Base-by-base conservation (phyloP, 2,329 filamentous ascomycete species). In the Xylaria sp. region DNA sequence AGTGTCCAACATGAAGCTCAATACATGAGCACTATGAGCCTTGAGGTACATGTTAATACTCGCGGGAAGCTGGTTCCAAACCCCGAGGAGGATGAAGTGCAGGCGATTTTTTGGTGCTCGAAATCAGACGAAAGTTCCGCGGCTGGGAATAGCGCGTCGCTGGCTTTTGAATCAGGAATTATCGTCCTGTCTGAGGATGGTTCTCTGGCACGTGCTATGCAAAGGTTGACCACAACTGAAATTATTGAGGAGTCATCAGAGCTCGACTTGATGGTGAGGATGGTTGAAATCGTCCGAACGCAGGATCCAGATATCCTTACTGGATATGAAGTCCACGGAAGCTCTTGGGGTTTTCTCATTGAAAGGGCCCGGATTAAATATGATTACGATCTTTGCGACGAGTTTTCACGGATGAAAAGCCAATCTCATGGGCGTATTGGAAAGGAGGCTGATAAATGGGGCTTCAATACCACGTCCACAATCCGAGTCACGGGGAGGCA, bases 21-120 rank as follows among this genome's bases (percentile, higher is more conserved):
- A 73, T 97, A 97, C 78, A 98, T 99, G 96, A 97, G 93, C 73
- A 93, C 92, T 19, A 94, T 99, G 93, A 97, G 94, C 72, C 81
- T 99, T 6, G 96, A 99, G 78, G 82, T 98, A 4, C 95, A 99
- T 77, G 91, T 97, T 69, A 97, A 97, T 74, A 96, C 92, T 3
- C 87, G 95, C 64, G 93, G 89, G 6, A 89, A 88, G 57, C 85
- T 98, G 8, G 87, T 93, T 2, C 94, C 96, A 0, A 94, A 99
- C 75, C 96, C 96, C 0, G 93, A 95, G 73, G 87, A 97, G 73
- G 96, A 99, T 78, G 92, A 95, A 74, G 88, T 99, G 2, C 88
- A 92, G 70, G 94, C 92, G 75, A 86, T 98, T 5, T 97, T 98
- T 76, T 99, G 95, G 94, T 92, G 90, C 75, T 82, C 97, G 59